Evolutionary conservation across 2,329 filamentous ascomycete genomes (phyloP), one percentile per base, ranked within the genome.

Genomic region (Exophiala viscosa): DNA sequence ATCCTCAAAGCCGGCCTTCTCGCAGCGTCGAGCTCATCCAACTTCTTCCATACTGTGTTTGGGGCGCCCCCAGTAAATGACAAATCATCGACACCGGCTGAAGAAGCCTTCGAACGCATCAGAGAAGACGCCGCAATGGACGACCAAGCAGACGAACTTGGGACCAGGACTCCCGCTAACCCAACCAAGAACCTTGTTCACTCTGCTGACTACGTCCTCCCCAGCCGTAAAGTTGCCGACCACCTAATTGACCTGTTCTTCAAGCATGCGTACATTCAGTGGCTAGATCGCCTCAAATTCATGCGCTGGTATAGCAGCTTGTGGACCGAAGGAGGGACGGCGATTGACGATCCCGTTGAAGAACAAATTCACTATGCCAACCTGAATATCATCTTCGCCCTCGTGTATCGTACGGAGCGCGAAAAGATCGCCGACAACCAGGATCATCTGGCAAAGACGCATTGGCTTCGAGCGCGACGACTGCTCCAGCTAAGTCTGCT

Each of bases 361-460:
- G 73, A 76, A 50, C 68, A 69, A 4, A 65, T 74, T 39, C 69
- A 75, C 9, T 67, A 76, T 47, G 70, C 72, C 33, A 74, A 68
- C 0, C 63, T 78, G 8, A 76, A 78, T 28, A 67, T 75, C 14
- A 69, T 78, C 1, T 72, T 78, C 34, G 76, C 76, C 0, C 62
- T 78, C 1, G 58, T 76, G 1, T 62, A 70, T 1, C 74, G 77
- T 48, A 70, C 69, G 1, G 64, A 72, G 14, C 59, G 66, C 0
- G 64, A 67, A 0, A 67, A 70, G 11, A 65, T 73, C 36, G 62
- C 73, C 11, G 72, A 76, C 17, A 63, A 68, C 3, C 67, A 69
- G 0, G 73, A 73, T 17, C 68, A 69, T 31, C 28, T 46, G 28
- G 11, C 44, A 14, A 2, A 36, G 7, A 62, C 63, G 0, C 77